Base-by-base conservation (phyloP, 2,329 filamentous ascomycete genomes). In the Clarireedia monteithiana region DNA sequence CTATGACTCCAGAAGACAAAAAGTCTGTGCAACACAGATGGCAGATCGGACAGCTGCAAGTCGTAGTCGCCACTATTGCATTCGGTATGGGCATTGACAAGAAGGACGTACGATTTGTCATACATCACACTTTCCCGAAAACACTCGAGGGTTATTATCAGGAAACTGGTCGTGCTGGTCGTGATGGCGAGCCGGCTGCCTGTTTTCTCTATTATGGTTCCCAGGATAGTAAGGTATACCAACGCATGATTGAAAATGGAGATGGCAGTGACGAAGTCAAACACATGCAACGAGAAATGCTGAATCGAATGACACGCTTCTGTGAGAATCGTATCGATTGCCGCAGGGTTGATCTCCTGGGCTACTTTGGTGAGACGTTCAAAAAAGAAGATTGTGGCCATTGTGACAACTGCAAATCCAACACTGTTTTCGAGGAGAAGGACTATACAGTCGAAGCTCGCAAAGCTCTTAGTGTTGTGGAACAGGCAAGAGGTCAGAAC, bases 11-110 rank as follows among this genome's bases (percentile, higher is more conserved):
- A 0, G 73, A 79, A 4, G 81, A 88, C 51, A 92, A 92, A 68
- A 77, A 78, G 1, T 69, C 78, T 6, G 80, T 94, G 4, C 92
- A 97, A 70, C 80, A 80, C 58, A 72, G 83, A 30, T 99, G 94
- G 94, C 94, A 99, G 70, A 75, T 73, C 45, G 90, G 91, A 5
- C 74, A 77, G 51, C 81, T 86, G 65, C 88, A 96, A 63, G 88
- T 99, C 36, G 95, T 99, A 45, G 94, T 99, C 50, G 95, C 94
- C 20, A 99, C 94, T 0, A 97, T 99, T 70, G 94, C 94, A 24
- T 99, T 99, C 68, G 94, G 94, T 6, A 99, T 99, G 94, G 94
- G 94, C n/a, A 99, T 99, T 62, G 94, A 99, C 75, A 99, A 99
- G 70, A 83, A 91, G 0, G 88, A 99, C 69, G 94, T 99, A 48